Evolutionary conservation across 2,329 filamentous ascomycete species (phyloP), one percentile per base, ranked within the genome.

Genomic region (Gaeumannomyces tritici): DNA sequence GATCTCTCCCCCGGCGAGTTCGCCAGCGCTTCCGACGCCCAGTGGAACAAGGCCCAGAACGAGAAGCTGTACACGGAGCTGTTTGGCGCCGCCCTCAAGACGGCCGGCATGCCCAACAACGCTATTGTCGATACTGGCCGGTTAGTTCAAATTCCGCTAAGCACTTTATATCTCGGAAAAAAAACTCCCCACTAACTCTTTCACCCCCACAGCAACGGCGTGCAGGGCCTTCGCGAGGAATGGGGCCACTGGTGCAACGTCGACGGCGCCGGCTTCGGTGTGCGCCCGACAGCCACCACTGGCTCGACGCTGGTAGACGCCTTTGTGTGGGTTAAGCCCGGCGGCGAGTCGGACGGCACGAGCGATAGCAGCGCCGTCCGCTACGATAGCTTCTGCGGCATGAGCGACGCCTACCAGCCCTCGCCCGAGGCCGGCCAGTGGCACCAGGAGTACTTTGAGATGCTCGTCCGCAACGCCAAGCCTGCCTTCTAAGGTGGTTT

Each of bases 261-360:
- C 65, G 77, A 76, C 58, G 80, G 79, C 59, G 82, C 85, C 63
- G 85, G 85, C 55, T 87, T 87, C 67, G 85, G 85, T 65, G 73
- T 76, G 58, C 79, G 82, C 54, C 83, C 83, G 0, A 82, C 81
- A 2, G 77, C 82, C 7, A 72, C 79, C 66, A 87, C 84, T 18
- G 82, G 81, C 56, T 75, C 82, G 67, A 69, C 73, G 6, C 77
- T 85, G 28, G 78, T 80, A 60, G 85, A 88, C 72, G 83, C 84
- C 47, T 85, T 88, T 66, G 85, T 87, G 58, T 88, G 85, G 85
- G 76, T 86, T 68, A 88, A 88, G 79, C 85, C 85, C 21, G 84
- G 85, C 66, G 78, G 79, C 64, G 78, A 80, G 71, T 89, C 70
- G 15, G 72, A 76, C 61, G 74, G 74, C 21, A 75, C 73, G 51